Conservation (phyloP, 106 monocot genomes). For the Phalaenopsis equestris region DNA sequence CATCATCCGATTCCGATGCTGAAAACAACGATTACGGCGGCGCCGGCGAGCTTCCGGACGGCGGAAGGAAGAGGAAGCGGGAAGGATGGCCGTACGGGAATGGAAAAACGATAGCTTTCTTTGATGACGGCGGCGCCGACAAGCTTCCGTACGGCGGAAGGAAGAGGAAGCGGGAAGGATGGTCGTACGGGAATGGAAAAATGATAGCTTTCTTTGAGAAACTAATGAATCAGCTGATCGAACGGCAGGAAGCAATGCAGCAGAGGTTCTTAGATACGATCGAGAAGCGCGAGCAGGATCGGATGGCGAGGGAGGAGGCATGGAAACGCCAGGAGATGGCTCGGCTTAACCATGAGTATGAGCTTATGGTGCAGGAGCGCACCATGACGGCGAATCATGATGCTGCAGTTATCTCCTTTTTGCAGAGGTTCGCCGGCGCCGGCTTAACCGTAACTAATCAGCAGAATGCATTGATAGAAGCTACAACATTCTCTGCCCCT, state of each 20-base stretch:
- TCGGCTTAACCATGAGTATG: slow-evolving; percentile 50
- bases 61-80: slow-evolving; percentile 10
- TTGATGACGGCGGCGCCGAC: too few relatives aligned
- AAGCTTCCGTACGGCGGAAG: too few relatives aligned
- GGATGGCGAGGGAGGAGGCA: slow-evolving; percentile 71
- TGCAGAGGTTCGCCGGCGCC: slow-evolving; percentile 56
- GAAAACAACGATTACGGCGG: slow-evolving; percentile 34
- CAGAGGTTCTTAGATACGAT: slow-evolving; percentile 65
- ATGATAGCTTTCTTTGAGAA: too few relatives aligned
- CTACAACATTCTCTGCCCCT: slow-evolving; percentile 10
- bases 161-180: too few relatives aligned
- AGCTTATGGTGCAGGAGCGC: slow-evolving; percentile 56
- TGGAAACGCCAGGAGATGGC: slow-evolving; percentile 83
- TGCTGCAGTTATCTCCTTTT: slow-evolving; percentile 54
- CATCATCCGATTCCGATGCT: slow-evolving; percentile 22
- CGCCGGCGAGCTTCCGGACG: neutral
- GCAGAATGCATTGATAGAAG: neutral
- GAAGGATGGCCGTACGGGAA: neutral
- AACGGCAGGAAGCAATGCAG: slow-evolving; percentile 82
- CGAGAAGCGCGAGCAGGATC: slow-evolving; percentile 76
- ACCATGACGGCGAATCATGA: slow-evolving; percentile 49
- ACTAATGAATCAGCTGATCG: slow-evolving; percentile 72
- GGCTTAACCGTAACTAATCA: neutral
- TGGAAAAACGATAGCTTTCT: slow-evolving; percentile 55
- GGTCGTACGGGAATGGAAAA: too few relatives aligned